Evolutionary conservation across 2,329 filamentous ascomycete species (phyloP).

Genomic region (Westerdykella sp.): DNA sequence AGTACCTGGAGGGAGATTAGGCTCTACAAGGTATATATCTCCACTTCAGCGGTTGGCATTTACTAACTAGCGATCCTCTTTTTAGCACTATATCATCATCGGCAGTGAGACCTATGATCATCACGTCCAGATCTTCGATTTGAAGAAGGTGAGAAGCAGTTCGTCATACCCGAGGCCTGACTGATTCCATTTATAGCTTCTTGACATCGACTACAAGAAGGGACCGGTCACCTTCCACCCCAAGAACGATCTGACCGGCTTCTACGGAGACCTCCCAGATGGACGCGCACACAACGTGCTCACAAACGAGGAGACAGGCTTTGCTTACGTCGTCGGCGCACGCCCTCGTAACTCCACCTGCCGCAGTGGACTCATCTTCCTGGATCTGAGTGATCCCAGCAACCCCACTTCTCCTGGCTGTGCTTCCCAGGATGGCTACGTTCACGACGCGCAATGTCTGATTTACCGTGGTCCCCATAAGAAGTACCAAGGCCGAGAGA

Average conservation of each 20-base stretch:
- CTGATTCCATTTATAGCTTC: slow-evolving; percentile 42
- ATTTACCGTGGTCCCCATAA: slow-evolving; percentile 49
- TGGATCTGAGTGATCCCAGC: slow-evolving; percentile 50
- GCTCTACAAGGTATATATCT: slow-evolving; percentile 30
- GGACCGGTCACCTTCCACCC: slow-evolving; percentile 26
- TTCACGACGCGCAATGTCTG: slow-evolving; percentile 57
- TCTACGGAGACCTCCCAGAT: slow-evolving; percentile 22
- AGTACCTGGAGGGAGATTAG: slow-evolving; percentile 50
- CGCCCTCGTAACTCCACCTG: slow-evolving; percentile 38
- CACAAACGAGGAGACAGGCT: slow-evolving; percentile 31
- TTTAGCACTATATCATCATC: slow-evolving; percentile 39
- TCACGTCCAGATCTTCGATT: slow-evolving; percentile 53
- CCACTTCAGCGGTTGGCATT: background rate
- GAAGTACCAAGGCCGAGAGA: slow-evolving; percentile 45
- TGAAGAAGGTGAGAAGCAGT: slow-evolving; percentile 39
- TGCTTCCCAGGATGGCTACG: slow-evolving; percentile 51
- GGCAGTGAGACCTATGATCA: slow-evolving; percentile 44
- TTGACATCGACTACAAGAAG: slow-evolving; percentile 25
- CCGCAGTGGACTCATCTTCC: slow-evolving; percentile 50
- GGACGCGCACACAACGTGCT: slow-evolving; percentile 37
- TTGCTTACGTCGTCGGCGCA: slow-evolving; percentile 29
- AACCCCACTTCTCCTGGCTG: slow-evolving; percentile 51
- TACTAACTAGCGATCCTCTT: background rate
- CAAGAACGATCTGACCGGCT: slow-evolving; percentile 22
- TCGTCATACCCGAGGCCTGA: slow-evolving; percentile 17